Evolutionary conservation across 1,284 basidiomycete species (phyloP).

Genomic region (Ganoderma multipileum): DNA sequence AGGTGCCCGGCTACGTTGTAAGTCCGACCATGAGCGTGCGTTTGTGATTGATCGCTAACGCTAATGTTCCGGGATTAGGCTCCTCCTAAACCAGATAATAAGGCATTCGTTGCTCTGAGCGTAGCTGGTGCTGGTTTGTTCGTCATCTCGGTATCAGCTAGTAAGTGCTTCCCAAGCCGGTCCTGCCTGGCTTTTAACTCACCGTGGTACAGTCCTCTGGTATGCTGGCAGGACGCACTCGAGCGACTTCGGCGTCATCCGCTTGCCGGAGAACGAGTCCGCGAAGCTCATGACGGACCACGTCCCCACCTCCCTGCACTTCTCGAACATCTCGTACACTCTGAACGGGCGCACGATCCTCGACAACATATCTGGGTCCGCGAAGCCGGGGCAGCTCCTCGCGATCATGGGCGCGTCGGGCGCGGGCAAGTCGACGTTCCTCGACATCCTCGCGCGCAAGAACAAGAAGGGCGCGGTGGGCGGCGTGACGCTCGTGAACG

Average conservation of each 20-base stretch:
- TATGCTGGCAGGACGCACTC: slow-evolving; percentile 80
- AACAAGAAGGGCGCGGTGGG: slow-evolving; percentile 81
- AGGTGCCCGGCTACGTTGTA: slow-evolving; percentile 92
- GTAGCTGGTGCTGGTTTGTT: slow-evolving; percentile 79
- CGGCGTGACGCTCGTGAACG: slow-evolving; percentile 88
- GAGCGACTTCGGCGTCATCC: slow-evolving; percentile 79
- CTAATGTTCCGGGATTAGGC: slow-evolving; percentile 48
- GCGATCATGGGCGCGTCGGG: slow-evolving; percentile 98
- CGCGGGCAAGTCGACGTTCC: slow-evolving; percentile 95
- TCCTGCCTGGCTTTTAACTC: too few relatives aligned
- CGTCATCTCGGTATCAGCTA: slow-evolving; percentile 63
- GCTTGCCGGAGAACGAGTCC: slow-evolving; percentile 82
- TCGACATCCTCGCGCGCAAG: slow-evolving; percentile 94
- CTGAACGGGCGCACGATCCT: slow-evolving; percentile 78
- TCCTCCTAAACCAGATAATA: slow-evolving; percentile 84
- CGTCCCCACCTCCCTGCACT: slow-evolving; percentile 91
- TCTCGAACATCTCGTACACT: slow-evolving; percentile 84
- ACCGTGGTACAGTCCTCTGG: slow-evolving; percentile 76
- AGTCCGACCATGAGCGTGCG: slow-evolving; percentile 34
- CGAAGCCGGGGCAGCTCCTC: slow-evolving; percentile 88
- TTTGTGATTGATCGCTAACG: not conserved
- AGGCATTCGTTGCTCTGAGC: slow-evolving; percentile 83
- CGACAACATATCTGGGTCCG: slow-evolving; percentile 81
- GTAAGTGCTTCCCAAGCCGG: slow-evolving; percentile 39
- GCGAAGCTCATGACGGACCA: slow-evolving; percentile 92